Percentiles rank a stretch among this genome's conserved stretches.
Evolutionary conservation across 2,329 filamentous ascomycete species (phyloP).

Genomic region (Xylariaceae sp.): DNA sequence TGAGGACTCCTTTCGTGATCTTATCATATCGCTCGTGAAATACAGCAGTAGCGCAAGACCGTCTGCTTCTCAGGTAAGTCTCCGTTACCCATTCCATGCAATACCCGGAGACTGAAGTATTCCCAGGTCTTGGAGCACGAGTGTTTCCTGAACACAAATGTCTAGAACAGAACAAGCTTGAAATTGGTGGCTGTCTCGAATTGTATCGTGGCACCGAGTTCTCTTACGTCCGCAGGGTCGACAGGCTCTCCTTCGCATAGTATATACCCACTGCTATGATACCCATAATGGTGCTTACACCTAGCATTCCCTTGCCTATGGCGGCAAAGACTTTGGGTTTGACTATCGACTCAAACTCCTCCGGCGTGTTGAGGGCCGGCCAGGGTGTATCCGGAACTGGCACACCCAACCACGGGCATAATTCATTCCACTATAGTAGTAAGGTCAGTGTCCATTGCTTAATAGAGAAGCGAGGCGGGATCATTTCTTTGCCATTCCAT

Average conservation of each 20-base stretch:
- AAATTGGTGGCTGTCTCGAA: background rate
- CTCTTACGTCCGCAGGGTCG: slow-evolving; percentile 10
- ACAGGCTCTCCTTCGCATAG: slow-evolving; percentile 17
- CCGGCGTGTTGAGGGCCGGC: slow-evolving; percentile 25
- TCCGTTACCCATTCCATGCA: background rate
- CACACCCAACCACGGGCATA: slow-evolving; percentile 27
- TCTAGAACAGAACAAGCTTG: background rate
- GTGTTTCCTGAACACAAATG: slow-evolving; percentile 1
- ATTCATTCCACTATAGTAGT: slow-evolving; percentile 21
- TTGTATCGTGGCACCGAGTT: background rate
- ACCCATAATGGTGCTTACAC: slow-evolving; percentile 21
- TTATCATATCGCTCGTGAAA: slow-evolving; percentile 63
- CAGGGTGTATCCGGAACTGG: slow-evolving; percentile 23
- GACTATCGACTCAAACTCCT: slow-evolving; percentile 22
- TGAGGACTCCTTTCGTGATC: slow-evolving; percentile 52
- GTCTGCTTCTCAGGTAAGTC: slow-evolving; percentile 55
- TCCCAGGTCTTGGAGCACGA: slow-evolving; percentile 10
- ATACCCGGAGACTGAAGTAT: background rate
- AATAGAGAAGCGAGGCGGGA: background rate
- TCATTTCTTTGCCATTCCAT: background rate
- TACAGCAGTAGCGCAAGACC: slow-evolving; percentile 66
- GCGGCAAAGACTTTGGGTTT: slow-evolving; percentile 26
- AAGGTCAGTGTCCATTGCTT: background rate
- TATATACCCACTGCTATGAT: slow-evolving; percentile 20
- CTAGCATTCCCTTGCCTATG: slow-evolving; percentile 27